phyloP scores from a whole-genome alignment of 306 rosid genomes.

The Pueraria montana region DNA sequence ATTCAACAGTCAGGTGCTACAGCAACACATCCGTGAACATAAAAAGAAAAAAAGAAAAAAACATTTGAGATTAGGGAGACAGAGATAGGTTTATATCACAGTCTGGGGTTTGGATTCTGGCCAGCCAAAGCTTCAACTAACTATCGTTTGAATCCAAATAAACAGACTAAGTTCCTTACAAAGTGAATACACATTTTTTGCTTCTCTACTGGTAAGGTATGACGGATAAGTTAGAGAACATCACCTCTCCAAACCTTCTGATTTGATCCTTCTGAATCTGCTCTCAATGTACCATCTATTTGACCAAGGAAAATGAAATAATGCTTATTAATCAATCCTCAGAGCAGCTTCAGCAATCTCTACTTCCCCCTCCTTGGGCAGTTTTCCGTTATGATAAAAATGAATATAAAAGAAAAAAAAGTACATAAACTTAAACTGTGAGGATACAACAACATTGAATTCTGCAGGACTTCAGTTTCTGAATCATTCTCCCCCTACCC shows the following conservation, averaged over 20 bases:
- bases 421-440: slow-evolving; percentile 56
- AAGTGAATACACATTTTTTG: slow-evolving; percentile 48
- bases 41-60: slow-evolving; percentile 31
- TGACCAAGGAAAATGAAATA: slow-evolving; percentile 38
- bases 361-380: slow-evolving; percentile 47
- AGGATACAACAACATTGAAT: slow-evolving; percentile 61
- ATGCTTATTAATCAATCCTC: slow-evolving; percentile 43
- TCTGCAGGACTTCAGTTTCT: slow-evolving; percentile 50
- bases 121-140: slow-evolving; percentile 66
- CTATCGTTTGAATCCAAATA: slow-evolving; percentile 71
- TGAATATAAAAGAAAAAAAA: slow-evolving; percentile 64
- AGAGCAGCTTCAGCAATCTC: slow-evolving; percentile 51
- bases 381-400: slow-evolving; percentile 62
- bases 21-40: slow-evolving; percentile 60
- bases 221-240: slow-evolving; percentile 47
- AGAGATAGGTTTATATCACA: slow-evolving; percentile 51
- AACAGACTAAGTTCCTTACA: slow-evolving; percentile 54
- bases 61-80: slow-evolving; percentile 50
- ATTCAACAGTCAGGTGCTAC: slow-evolving; percentile 77
- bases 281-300: slow-evolving; percentile 46
- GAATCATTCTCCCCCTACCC: slow-evolving; percentile 44
- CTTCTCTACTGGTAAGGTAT: slow-evolving; percentile 56
- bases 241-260: slow-evolving; percentile 51
- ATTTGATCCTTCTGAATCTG: slow-evolving; percentile 47
- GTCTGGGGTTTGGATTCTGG: slow-evolving; percentile 59